phyloP scores from a whole-genome alignment of 192 early-diverging fungal species.

The Entomortierella parvispora region DNA sequence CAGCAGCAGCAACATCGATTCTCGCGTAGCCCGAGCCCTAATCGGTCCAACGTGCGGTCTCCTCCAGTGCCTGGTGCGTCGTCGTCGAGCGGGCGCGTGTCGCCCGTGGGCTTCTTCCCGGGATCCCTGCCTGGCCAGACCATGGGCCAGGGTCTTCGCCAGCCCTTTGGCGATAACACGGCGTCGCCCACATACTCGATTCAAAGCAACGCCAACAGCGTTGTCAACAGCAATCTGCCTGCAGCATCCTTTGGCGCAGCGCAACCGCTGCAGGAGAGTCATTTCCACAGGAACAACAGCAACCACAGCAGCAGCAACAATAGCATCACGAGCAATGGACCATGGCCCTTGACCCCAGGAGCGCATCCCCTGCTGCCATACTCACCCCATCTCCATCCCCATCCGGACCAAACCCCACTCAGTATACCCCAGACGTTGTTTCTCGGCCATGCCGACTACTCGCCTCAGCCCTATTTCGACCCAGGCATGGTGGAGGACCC shows the following conservation, averaged over 20 bases:
- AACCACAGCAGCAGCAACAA: slow-evolving; percentile 12
- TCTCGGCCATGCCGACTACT: slow-evolving; percentile 25
- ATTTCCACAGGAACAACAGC: slow-evolving; percentile 21
- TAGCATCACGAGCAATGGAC: too few relatives aligned
- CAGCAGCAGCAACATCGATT: slow-evolving; percentile 19
- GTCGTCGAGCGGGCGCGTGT: slow-evolving; percentile 24
- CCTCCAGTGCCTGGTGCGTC: slow-evolving; percentile 6
- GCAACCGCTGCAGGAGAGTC: neutral
- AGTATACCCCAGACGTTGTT: slow-evolving; percentile 48
- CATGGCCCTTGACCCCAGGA: too few relatives aligned
- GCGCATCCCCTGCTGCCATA: slow-evolving; percentile 12
- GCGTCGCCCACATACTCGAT: neutral
- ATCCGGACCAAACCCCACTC: slow-evolving; percentile 42
- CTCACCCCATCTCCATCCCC: slow-evolving; percentile 3
- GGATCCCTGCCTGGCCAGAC: slow-evolving; percentile 11
- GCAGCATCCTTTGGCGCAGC: slow-evolving; percentile 6
- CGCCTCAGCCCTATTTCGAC: slow-evolving; percentile 7
- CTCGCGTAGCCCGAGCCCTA: slow-evolving; percentile 37
- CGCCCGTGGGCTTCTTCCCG: slow-evolving; percentile 26
- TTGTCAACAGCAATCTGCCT: slow-evolving; percentile 1
- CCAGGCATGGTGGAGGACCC: slow-evolving; percentile 7
- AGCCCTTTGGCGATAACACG: too few relatives aligned
- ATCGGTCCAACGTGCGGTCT: slow-evolving; percentile 20
- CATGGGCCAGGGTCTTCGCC: slow-evolving; percentile 22
- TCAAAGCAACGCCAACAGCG: slow-evolving; percentile 8